These are phyloP conservation scores for Rhodotorula sp. DNA, from an alignment of 1,284 basidiomycete species.

Conservation along the genomic window DNA sequence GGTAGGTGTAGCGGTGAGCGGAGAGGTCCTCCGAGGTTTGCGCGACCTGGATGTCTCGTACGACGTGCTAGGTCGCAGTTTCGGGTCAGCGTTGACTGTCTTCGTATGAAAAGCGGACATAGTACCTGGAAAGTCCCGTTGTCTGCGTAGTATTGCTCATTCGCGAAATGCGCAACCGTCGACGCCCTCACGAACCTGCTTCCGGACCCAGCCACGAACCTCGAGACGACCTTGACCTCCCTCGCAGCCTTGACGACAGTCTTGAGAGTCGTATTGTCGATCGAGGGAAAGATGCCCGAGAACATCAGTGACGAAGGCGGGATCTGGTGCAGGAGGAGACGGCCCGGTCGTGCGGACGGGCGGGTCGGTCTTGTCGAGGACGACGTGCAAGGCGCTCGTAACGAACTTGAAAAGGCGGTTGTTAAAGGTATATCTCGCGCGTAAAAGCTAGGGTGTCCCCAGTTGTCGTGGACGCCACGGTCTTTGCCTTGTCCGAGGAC, in stretches of 20 bases:
- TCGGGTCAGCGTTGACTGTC: too few species aligned
- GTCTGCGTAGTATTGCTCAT: constrained; percentile 19
- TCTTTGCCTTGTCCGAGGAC: constrained; percentile 34
- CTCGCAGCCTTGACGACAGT: constrained; percentile 13
- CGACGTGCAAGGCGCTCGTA: constrained; percentile 29
- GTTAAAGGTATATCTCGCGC: too few species aligned
- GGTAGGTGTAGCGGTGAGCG: neutral
- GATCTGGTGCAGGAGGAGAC: constrained; percentile 5
- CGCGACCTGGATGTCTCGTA: neutral
- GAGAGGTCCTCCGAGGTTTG: constrained; percentile 1
- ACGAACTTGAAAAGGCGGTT: too few species aligned
- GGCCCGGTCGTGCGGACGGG: constrained; percentile 33
- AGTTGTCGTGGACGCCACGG: constrained; percentile 30
- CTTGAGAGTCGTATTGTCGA: constrained; percentile 16
- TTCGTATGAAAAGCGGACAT: accelerated
- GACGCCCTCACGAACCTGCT: constrained; percentile 14
- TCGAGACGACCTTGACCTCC: constrained; percentile 7
- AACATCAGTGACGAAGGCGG: constrained; percentile 12
- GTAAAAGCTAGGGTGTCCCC: constrained; percentile 30
- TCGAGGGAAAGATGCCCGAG: constrained; percentile 5
- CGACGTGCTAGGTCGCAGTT: neutral
- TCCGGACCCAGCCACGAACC: constrained; percentile 19
- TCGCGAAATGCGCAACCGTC: constrained; percentile 8
- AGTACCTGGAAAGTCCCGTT: constrained; percentile 28
- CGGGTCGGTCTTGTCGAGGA: constrained; percentile 17